Conservation (phyloP, 2,329 filamentous ascomycete genomes). For the Cercospora sp. region DNA sequence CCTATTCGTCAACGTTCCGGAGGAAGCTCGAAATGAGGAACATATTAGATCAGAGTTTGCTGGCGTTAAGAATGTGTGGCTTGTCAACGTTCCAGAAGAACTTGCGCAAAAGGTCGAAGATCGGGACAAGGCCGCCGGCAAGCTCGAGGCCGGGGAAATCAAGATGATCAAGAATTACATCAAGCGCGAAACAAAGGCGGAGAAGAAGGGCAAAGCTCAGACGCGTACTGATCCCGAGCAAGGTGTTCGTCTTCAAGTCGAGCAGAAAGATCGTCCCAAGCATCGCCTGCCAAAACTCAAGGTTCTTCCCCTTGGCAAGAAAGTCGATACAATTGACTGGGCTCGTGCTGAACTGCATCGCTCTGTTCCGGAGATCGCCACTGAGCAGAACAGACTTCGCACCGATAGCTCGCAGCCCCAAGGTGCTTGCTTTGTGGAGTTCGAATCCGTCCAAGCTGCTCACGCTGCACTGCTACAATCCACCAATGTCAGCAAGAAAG, state of each 20-base stretch:
- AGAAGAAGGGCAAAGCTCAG: constrained; percentile 29
- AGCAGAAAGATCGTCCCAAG: constrained; percentile 63
- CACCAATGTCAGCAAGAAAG: constrained; percentile 5
- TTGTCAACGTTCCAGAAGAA: constrained; percentile 48
- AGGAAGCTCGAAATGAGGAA: constrained; percentile 42
- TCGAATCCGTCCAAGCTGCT: constrained; percentile 75
- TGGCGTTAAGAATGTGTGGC: constrained; percentile 48
- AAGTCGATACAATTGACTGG: constrained; percentile 90
- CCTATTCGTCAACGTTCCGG: constrained; percentile 50
- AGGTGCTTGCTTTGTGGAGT: constrained; percentile 84
- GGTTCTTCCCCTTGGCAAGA: constrained; percentile 65
- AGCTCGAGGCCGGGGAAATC: constrained; percentile 49
- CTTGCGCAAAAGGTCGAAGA: constrained; percentile 47
- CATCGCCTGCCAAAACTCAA: constrained; percentile 56
- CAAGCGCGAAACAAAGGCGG: constrained; percentile 32
- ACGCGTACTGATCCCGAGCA: neutral
- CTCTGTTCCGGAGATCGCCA: constrained; percentile 69
- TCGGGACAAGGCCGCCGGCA: constrained; percentile 45
- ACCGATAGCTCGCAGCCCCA: constrained; percentile 66
- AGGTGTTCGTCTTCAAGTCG: constrained; percentile 55
- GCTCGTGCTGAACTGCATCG: constrained; percentile 72
- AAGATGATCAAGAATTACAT: constrained; percentile 42
- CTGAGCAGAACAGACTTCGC: constrained; percentile 66
- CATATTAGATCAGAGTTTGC: constrained; percentile 42
- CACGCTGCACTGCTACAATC: constrained; percentile 71